Evolutionary conservation across 78 protist species (phyloP).

Genomic region (Dictyostelium capitatum): DNA sequence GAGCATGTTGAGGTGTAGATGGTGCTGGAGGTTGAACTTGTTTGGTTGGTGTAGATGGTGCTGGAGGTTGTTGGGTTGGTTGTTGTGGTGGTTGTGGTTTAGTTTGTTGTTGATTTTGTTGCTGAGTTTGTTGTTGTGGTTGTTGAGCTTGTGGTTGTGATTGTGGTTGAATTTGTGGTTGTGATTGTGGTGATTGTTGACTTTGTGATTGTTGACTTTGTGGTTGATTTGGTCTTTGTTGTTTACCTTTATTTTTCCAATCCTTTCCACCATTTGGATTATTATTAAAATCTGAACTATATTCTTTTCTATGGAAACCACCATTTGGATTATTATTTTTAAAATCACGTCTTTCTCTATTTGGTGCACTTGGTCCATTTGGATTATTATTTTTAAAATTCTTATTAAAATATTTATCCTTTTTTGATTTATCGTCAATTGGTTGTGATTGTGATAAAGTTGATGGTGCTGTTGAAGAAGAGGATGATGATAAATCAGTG

Average conservation of each 20-base stretch:
- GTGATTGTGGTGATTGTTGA: neutral
- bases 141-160: neutral
- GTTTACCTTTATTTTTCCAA: conserved; percentile 9
- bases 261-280: neutral
- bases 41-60: neutral
- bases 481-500: too few species aligned
- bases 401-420: neutral
- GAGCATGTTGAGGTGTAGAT: neutral
- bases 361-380: neutral
- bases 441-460: neutral
- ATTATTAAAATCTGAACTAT: conserved; percentile 1
- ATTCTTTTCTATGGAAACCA: neutral
- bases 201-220: neutral
- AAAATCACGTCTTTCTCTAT: neutral
- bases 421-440: neutral
- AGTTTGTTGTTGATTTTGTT: neutral
- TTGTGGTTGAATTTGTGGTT: neutral
- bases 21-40: neutral
- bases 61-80: neutral
- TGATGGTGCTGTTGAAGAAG: neutral
- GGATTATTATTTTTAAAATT: neutral
- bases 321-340: neutral
- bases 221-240: neutral
- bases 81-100: neutral
- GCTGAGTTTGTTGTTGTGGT: neutral